Conservation (phyloP, 2,329 filamentous ascomycete species). For the Penicillium sp. region DNA sequence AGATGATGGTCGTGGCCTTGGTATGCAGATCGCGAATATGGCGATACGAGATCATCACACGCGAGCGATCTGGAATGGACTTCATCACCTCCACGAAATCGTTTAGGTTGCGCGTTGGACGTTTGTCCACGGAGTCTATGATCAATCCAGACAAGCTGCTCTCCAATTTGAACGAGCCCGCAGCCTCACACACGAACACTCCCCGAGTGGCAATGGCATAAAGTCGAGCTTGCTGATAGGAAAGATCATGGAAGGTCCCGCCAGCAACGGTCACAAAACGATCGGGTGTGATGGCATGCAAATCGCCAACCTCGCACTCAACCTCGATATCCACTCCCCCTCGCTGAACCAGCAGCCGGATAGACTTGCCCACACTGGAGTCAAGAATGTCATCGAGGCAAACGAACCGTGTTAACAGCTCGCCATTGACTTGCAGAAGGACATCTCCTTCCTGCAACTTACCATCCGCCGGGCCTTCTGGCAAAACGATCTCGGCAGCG, state of each 20-base stretch:
- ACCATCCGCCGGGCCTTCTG: slow-evolving; percentile 76
- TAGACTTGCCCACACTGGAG: slow-evolving; percentile 70
- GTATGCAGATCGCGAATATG: slow-evolving; percentile 93
- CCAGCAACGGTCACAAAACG: slow-evolving; percentile 92
- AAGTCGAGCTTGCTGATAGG: slow-evolving; percentile 93
- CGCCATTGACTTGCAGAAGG: slow-evolving; percentile 84
- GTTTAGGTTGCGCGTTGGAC: slow-evolving; percentile 79
- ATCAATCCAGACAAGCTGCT: slow-evolving; percentile 89
- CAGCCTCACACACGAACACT: slow-evolving; percentile 90
- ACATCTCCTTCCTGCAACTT: slow-evolving; percentile 94
- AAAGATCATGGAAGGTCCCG: slow-evolving; percentile 90
- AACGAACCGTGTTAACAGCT: slow-evolving; percentile 89
- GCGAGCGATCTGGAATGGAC: slow-evolving; percentile 69
- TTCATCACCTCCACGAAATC: slow-evolving; percentile 89
- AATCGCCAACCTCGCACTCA: slow-evolving; percentile 75
- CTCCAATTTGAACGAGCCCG: slow-evolving; percentile 91
- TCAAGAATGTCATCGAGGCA: slow-evolving; percentile 87
- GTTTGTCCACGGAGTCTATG: slow-evolving; percentile 85
- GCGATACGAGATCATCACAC: slow-evolving; percentile 92
- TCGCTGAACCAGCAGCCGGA: slow-evolving; percentile 77
- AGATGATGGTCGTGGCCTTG: slow-evolving; percentile 83
- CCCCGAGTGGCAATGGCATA: slow-evolving; percentile 90
- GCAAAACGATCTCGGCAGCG: slow-evolving; percentile 89
- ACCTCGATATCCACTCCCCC: slow-evolving; percentile 83
- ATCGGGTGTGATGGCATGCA: slow-evolving; percentile 92